A percentile compares a stretch with the other conserved stretches of the same genome.
Evolutionary conservation across 805 yeast genomes (phyloP).

Genomic region (Kregervanrija fluxuum): DNA sequence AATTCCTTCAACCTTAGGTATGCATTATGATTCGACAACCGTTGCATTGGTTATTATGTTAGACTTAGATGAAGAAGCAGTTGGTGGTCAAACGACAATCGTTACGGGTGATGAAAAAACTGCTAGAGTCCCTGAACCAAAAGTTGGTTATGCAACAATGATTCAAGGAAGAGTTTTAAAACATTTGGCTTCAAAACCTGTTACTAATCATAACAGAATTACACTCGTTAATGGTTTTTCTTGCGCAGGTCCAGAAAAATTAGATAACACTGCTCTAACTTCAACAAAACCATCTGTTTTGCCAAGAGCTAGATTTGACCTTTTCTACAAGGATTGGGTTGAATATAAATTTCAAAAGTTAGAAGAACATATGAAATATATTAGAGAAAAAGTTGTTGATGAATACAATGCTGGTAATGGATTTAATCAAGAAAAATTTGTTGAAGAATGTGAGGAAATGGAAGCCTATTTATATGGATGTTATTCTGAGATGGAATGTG

Average conservation of each 20-base stretch:
- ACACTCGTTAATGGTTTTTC: slow-evolving; percentile 27
- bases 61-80: slow-evolving; percentile 38
- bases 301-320: slow-evolving; percentile 28
- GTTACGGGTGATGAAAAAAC: slow-evolving; percentile 34
- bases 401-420: slow-evolving; percentile 15
- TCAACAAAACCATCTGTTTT: slow-evolving; percentile 30
- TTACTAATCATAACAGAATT: slow-evolving; percentile 29
- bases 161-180: slow-evolving; percentile 40
- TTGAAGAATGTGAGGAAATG: slow-evolving; percentile 24
- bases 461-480: slow-evolving; percentile 23
- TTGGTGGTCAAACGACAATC: slow-evolving; percentile 46
- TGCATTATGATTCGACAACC: slow-evolving; percentile 42
- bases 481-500: slow-evolving; percentile 30
- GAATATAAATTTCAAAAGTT: slow-evolving; percentile 26
- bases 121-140: slow-evolving; percentile 33
- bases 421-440: slow-evolving; percentile 24
- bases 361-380: slow-evolving; percentile 19
- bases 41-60: slow-evolving; percentile 45
- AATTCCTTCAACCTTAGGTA: slow-evolving; percentile 38
- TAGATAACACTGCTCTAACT: slow-evolving; percentile 29
- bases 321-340: slow-evolving; percentile 30
- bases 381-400: slow-evolving; percentile 15
- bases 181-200: slow-evolving; percentile 43
- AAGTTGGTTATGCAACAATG: slow-evolving; percentile 36
- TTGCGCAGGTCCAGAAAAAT: slow-evolving; percentile 20